These are phyloP conservation scores for Vitis labrusca DNA, from an alignment of 164 flowering plant species.

Conservation along the genomic window DNA sequence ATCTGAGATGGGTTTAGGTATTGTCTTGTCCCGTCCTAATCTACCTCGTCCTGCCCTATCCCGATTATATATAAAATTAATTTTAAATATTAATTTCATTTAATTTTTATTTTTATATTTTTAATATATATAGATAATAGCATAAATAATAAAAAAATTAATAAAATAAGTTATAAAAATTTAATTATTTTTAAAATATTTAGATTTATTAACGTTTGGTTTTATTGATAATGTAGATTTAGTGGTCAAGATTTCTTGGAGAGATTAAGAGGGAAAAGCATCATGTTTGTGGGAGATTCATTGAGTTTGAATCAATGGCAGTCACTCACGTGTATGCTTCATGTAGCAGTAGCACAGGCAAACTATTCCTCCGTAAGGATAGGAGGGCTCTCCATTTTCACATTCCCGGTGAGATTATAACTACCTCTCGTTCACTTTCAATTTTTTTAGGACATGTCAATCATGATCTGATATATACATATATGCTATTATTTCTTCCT, in stretches of 20 bases:
- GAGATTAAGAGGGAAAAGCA: constrained; percentile 19
- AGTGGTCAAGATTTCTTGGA: constrained; percentile 11
- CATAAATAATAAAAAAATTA: no score
- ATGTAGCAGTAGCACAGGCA: constrained; percentile 10
- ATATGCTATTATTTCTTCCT: no score
- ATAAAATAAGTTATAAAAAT: no score
- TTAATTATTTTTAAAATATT: no score
- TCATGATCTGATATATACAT: no score
- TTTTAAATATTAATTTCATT: no score
- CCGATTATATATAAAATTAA: no score
- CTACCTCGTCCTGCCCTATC: rapidly evolving
- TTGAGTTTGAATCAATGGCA: constrained; percentile 30
- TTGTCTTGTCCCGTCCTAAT: rapidly evolving
- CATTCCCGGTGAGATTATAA: constrained; percentile 10
- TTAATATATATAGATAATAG: no score
- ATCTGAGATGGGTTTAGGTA: rapidly evolving
- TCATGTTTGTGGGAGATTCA: constrained; percentile 28
- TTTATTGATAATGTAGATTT: constrained; percentile 11
- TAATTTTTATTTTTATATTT: no score
- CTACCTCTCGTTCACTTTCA: background rate
- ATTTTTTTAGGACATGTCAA: no score
- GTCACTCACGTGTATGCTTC: constrained; percentile 25
- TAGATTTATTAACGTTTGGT: no score
- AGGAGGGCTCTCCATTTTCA: constrained; percentile 15
- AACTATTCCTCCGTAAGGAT: constrained; percentile 7